Conservation (phyloP, 2,329 filamentous ascomycete genomes). For the Botrytis fragariae region DNA sequence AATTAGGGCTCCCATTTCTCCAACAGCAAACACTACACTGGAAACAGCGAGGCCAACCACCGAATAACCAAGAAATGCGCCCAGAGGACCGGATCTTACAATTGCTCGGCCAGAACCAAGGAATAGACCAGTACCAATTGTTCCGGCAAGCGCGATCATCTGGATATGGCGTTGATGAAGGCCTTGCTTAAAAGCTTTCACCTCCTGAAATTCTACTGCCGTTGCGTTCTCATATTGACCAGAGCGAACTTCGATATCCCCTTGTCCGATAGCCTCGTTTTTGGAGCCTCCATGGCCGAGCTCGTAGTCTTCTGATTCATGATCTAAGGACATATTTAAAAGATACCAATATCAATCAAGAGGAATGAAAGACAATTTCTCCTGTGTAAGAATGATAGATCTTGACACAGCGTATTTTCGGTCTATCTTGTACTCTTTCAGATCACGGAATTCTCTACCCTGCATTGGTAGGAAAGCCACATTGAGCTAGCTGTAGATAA, state of each 20-base stretch:
- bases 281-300: constrained; percentile 11
- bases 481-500: neutral
- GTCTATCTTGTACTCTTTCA: neutral
- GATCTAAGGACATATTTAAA: constrained; percentile 2
- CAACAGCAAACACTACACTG: constrained; percentile 44
- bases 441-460: neutral
- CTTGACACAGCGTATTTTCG: neutral
- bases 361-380: no score
- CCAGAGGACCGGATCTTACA: constrained; percentile 47
- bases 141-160: constrained; percentile 45
- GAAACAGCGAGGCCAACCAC: constrained; percentile 43
- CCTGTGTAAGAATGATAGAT: neutral
- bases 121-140: constrained; percentile 53
- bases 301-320: constrained; percentile 3
- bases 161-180: constrained; percentile 42
- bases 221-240: neutral
- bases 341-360: neutral
- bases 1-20: constrained; percentile 39
- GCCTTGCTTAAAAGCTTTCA: constrained; percentile 1
- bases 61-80: constrained; percentile 43
- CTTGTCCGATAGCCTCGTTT: neutral
- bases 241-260: neutral
- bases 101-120: constrained; percentile 49
- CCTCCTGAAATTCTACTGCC: constrained; percentile 1
- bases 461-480: neutral